Base-by-base conservation (phyloP, 2,329 filamentous ascomycete genomes). In the Talaromyces atroroseus region DNA sequence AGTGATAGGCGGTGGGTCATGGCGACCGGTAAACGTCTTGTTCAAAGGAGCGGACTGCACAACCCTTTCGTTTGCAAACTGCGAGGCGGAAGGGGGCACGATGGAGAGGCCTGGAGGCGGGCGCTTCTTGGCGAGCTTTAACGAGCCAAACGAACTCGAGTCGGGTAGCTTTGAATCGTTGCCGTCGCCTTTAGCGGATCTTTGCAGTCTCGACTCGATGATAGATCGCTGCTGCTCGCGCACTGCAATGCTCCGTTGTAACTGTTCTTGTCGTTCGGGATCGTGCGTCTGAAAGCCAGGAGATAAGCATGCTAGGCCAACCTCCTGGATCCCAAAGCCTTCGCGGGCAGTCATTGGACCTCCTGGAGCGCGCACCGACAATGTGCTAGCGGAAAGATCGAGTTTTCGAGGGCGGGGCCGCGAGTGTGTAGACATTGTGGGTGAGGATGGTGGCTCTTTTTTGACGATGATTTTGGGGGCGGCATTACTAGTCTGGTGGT, bases 261-360 rank as follows among this genome's bases (percentile, higher is more conserved):
- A 78, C 73, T 97, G 92, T 73, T 96, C 90, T 68, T 94, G 87
- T 90, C 96, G 95, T 20, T 88, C 83, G n/a, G 94, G 92, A 72
- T 99, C 91, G 65, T 97, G 89, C 16, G 94, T 97, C 63, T 95
- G 86, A 67, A 99, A 97, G 54, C 94, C 94, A 0, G 94, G 94
- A 2, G 94, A 97, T 55, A 99, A 79, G 67, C 94, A 99, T 44
- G 92, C 92, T 56, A 97, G 81, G 57, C 94, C 94, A 24, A 97
- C 89, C 73, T 96, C 90, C 66, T 95, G 91, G 68, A 97, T 92
- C 44, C 82, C 89, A 8, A 52, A 34, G 21, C 86, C 83, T 47
- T 95, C 90, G 63, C 90, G 83, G 23, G 86, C 87, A 8, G 90
- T 94, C 73, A 95, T 78, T 38, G 82, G 82, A 32, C 77, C 77